A percentile compares a stretch with the other conserved stretches of the same genome.
These are phyloP conservation scores for Syncephalastrum racemosum DNA, from an alignment of 371 early-diverging fungal genomes.

Conservation along the genomic window DNA sequence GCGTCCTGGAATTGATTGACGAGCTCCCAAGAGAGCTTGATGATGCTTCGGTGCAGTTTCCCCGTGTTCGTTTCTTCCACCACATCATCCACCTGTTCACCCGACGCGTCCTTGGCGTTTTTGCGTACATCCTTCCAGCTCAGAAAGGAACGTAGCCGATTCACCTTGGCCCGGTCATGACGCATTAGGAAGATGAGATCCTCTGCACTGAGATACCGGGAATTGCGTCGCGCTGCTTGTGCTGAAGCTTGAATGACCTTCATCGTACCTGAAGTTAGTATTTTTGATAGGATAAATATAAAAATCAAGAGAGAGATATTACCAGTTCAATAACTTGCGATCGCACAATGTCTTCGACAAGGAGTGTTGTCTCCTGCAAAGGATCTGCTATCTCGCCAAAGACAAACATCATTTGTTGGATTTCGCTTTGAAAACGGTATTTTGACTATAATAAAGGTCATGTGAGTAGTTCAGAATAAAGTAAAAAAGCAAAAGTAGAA, in stretches of 20 bases:
- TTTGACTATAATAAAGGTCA: constrained; percentile 9
- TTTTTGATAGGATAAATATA: no score
- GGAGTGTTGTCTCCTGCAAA: constrained; percentile 78
- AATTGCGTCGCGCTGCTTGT: constrained; percentile 80
- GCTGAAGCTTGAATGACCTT: constrained; percentile 85
- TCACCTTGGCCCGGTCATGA: constrained; percentile 91
- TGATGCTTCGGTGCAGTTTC: constrained; percentile 68
- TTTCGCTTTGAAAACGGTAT: constrained; percentile 66
- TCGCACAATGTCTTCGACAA: constrained; percentile 94
- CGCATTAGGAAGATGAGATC: constrained; percentile 96
- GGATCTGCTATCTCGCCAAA: constrained; percentile 95
- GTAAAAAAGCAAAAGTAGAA: no score
- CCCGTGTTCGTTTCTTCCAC: constrained; percentile 69
- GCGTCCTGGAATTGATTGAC: constrained; percentile 78
- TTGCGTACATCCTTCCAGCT: constrained; percentile 97
- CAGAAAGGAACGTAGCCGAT: constrained; percentile 86
- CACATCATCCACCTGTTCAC: constrained; percentile 63
- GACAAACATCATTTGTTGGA: constrained; percentile 98
- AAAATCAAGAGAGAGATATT: constrained; percentile 16
- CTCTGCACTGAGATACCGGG: constrained; percentile 83
- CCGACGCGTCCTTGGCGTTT: constrained; percentile 77
- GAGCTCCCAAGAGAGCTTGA: constrained; percentile 92
- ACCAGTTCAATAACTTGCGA: constrained; percentile 94
- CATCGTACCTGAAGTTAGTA: neutral
- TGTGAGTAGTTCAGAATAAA: no score